Base-by-base conservation (phyloP, 257 asterid species). In the Vinca minor region DNA sequence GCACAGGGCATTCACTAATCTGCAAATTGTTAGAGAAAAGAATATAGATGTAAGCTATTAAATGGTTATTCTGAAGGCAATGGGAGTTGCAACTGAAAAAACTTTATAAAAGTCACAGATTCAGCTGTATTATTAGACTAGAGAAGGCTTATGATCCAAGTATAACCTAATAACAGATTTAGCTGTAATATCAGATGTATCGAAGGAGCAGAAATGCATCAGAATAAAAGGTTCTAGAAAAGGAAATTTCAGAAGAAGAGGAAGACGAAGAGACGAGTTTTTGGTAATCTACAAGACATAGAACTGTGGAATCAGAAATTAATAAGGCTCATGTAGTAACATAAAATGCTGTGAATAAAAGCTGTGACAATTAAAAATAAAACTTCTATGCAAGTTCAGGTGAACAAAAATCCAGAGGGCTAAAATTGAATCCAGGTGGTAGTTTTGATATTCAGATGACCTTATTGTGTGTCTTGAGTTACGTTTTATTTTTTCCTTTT, bases 1-100 rank as follows among this genome's bases (percentile, higher is more conserved):
- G 82, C 68, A 76, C 87, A 21, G 83, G 79, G 79, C 97, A 87
- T 70, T 89, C 95, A 63, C 92, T 85, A 64, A 92, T 84, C 98
- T 89, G 85, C 25, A 65, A 68, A 78, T 58, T 31, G 29, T 50
- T 62, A 49, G 67, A 50, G 59, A 41, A 31, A 77, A 71, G 32
- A 82, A n/a, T 44, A 23, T 69, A 31, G 21, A 11, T 42, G 47
- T n/a, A 8, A 42, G n/a, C 47, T 44, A 15, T 15, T 15, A 41
- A 13, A 41, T 41, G 46, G 46, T 2, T 34, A 34, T 34, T 34
- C n/a, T n/a, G n/a, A n/a, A n/a, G n/a, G n/a, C n/a, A n/a, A n/a
- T n/a, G n/a, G n/a, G n/a, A n/a, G n/a, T n/a, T n/a, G n/a, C n/a
- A n/a, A n/a, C n/a, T n/a, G n/a, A n/a, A n/a, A n/a, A n/a, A n/a